A percentile compares a stretch with the other conserved stretches of the same genome.
These are phyloP conservation scores for Fusarium sp. DNA, from an alignment of 2,329 filamentous ascomycete species.

Conservation along the genomic window DNA sequence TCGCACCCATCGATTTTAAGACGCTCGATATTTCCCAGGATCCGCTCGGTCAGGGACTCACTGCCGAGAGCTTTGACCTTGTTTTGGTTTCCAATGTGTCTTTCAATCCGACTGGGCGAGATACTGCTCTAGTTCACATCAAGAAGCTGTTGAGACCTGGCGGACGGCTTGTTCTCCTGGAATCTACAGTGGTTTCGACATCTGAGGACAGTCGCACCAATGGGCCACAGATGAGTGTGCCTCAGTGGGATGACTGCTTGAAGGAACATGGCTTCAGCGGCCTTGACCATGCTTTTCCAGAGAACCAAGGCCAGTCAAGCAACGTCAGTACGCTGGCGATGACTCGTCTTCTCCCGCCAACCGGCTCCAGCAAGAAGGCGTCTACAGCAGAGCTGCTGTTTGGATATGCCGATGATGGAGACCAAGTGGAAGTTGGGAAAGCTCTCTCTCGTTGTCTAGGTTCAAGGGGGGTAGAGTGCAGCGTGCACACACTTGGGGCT, in stretches of 20 bases:
- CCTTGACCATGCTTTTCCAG: background rate
- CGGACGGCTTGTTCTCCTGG: background rate
- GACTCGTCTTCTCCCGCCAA: background rate
- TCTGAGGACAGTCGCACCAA: background rate
- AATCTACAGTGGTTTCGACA: background rate
- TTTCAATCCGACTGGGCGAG: background rate
- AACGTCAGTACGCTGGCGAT: background rate
- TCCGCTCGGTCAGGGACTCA: background rate
- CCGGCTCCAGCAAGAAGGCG: background rate
- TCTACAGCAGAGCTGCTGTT: background rate
- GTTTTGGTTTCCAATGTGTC: background rate
- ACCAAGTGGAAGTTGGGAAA: background rate
- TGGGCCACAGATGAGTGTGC: background rate
- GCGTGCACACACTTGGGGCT: background rate
- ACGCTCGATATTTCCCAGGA: slow-evolving; percentile 7
- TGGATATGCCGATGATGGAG: background rate
- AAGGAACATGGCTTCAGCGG: background rate
- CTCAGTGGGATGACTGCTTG: background rate
- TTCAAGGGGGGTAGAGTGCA: background rate
- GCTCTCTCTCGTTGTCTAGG: background rate
- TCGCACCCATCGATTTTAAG: slow-evolving; percentile 3
- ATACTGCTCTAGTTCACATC: background rate
- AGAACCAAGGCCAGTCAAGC: background rate
- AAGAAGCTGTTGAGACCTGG: slow-evolving; percentile 4
- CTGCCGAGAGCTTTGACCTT: background rate